Evolutionary conservation across 192 early-diverging fungal species (phyloP).

Genomic region (Oehlia diaphana): DNA sequence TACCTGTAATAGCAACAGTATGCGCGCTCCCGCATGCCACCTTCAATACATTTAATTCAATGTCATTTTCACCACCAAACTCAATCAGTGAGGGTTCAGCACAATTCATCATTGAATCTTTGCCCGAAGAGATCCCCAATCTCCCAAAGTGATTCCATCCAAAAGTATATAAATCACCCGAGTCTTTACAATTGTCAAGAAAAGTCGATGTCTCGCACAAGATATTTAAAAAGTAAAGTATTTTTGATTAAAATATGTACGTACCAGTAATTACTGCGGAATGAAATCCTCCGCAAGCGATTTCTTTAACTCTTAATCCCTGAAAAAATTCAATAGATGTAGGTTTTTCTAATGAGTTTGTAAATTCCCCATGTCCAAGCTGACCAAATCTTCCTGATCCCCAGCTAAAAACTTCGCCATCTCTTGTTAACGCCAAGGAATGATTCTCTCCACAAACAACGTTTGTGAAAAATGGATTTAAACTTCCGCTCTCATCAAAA

Average conservation of each 20-base stretch:
- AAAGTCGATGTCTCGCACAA: not conserved
- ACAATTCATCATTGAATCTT: slow-evolving; percentile 16
- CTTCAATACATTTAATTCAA: slow-evolving; percentile 27
- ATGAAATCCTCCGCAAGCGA: slow-evolving; percentile 39
- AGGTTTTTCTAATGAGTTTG: slow-evolving; percentile 27
- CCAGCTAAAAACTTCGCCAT: slow-evolving; percentile 41
- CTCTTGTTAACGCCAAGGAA: slow-evolving; percentile 27
- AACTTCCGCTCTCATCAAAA: not conserved
- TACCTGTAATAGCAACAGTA: slow-evolving; percentile 39
- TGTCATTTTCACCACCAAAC: slow-evolving; percentile 14
- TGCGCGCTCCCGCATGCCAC: slow-evolving; percentile 42
- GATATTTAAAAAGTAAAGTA: not conserved
- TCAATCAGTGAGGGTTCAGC: slow-evolving; percentile 39
- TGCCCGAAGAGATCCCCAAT: slow-evolving; percentile 28
- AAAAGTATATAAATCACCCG: slow-evolving; percentile 43
- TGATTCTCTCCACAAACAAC: slow-evolving; percentile 38
- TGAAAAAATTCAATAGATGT: slow-evolving; percentile 38
- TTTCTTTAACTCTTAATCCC: slow-evolving; percentile 34
- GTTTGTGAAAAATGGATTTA: slow-evolving; percentile 11
- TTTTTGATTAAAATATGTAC: not conserved
- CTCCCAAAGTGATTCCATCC: slow-evolving; percentile 42
- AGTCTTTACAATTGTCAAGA: slow-evolving; percentile 24
- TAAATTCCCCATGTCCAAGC: slow-evolving; percentile 39
- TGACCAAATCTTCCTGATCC: slow-evolving; percentile 46
- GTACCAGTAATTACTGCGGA: slow-evolving; percentile 21